phyloP scores from a whole-genome alignment of 768 basidiomycete genomes.

The Gautieria morchelliformis region DNA sequence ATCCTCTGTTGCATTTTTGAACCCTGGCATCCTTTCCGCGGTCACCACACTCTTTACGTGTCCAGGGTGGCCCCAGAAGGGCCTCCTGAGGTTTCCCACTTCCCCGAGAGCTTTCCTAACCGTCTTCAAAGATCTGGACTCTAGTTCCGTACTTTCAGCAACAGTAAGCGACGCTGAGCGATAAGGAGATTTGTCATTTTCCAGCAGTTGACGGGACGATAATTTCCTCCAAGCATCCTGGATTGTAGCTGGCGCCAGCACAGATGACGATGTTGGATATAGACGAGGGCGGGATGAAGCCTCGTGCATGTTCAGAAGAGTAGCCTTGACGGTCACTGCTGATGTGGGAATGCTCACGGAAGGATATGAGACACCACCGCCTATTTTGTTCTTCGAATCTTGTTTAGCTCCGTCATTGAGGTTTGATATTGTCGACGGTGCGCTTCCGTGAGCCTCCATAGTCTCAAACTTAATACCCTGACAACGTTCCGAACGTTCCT shows the following conservation, averaged over 20 bases:
- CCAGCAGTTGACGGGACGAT: not conserved
- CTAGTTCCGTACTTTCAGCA: not conserved
- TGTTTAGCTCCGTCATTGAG: too few relatives aligned
- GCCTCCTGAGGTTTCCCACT: constrained; percentile 17
- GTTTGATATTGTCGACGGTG: too few relatives aligned
- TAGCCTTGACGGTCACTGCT: too few relatives aligned
- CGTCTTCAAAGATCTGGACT: not conserved
- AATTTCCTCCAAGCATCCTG: not conserved
- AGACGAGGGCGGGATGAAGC: not conserved
- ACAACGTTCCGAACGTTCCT: not conserved
- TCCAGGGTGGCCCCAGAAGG: not conserved
- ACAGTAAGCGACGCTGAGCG: not conserved
- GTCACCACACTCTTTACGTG: too few relatives aligned
- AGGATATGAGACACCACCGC: too few relatives aligned
- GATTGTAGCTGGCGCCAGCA: not conserved
- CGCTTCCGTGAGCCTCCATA: too few relatives aligned
- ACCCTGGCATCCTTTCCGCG: not conserved
- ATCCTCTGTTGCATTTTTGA: not conserved
- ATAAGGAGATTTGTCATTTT: not conserved
- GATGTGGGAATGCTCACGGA: too few relatives aligned
- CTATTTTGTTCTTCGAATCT: too few relatives aligned
- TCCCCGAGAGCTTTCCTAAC: constrained; percentile 13
- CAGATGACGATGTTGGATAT: not conserved
- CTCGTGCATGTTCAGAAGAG: too few relatives aligned
- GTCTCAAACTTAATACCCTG: not conserved